Evolutionary conservation across 1,139 yeast genomes (phyloP), one percentile per base, ranked within the genome.

Genomic region (Dujonia santamariae): DNA sequence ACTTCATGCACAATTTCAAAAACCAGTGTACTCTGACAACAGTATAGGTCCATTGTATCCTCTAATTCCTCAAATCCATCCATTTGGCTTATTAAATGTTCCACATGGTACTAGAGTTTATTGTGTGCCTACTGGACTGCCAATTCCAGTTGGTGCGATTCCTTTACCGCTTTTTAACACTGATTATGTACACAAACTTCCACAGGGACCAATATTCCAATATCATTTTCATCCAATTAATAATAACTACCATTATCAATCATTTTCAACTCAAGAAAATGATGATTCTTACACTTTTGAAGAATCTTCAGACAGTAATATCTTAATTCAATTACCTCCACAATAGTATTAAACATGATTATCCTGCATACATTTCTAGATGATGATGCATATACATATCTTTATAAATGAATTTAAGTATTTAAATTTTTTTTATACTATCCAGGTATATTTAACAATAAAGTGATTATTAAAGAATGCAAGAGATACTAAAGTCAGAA

Each of bases 111-210:
- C 51, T 16, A 37, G 32, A 30, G 44, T 56, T 2, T 39, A 58
- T n/a, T 39, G 47, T 25, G 34, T 59, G 2, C 53, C 49, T 7
- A 53, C 54, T 5, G 62, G 63, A 3, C 44, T 42, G 46, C 41
- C 40, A 3, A 36, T 57, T 7, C 65, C 64, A 11, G 38, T 40
- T 1, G 62, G 63, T 3, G 62, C 61, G 1, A 42, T 53, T 8
- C 12, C 22, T n/a, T 19, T 33, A 4, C 36, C 36, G 4, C 9
- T 28, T 4, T 17, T 29, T n/a, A 19, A 33, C 36, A 8, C 19
- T 3, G 35, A 33, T n/a, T n/a, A n/a, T n/a, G n/a, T n/a, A n/a
- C n/a, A n/a, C n/a, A n/a, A n/a, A n/a, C n/a, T n/a, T n/a, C n/a
- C n/a, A n/a, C n/a, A n/a, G n/a, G n/a, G n/a, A n/a, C n/a, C n/a